Percentiles rank a stretch among this genome's conserved stretches.
These are phyloP conservation scores for Cytidiella melzeri DNA, from an alignment of 768 basidiomycete genomes.

Conservation along the genomic window DNA sequence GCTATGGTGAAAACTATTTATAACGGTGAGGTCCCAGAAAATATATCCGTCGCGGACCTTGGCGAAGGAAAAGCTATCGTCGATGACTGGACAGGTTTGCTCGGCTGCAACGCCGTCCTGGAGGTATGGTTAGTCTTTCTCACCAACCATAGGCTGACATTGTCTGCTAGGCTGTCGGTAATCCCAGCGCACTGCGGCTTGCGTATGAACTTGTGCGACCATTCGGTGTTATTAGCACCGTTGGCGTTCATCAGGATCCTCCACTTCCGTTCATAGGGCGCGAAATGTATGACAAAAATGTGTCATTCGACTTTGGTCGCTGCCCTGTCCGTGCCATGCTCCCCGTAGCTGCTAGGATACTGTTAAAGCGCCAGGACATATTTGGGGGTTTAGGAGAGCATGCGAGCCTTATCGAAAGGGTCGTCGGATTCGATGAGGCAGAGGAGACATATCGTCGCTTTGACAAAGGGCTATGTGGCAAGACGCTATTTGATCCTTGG, in stretches of 20 bases:
- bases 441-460: conserved; percentile 56
- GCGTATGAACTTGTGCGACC: conserved; percentile 68
- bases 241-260: conserved; percentile 60
- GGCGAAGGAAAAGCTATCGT: conserved; percentile 47
- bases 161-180: conserved; percentile 56
- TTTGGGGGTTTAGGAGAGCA: conserved; percentile 65
- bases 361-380: conserved; percentile 65
- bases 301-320: conserved; percentile 75
- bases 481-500: conserved; percentile 77
- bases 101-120: conserved; percentile 60
- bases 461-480: conserved; percentile 67
- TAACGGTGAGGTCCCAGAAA: conserved; percentile 37
- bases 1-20: conserved; percentile 50
- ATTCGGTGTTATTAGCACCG: conserved; percentile 70
- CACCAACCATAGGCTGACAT: background rate
- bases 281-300: conserved; percentile 69
- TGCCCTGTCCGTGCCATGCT: conserved; percentile 79
- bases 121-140: conserved; percentile 44
- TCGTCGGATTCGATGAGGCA: conserved; percentile 57
- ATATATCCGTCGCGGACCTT: conserved; percentile 45
- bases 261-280: conserved; percentile 49
- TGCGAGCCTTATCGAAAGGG: conserved; percentile 57
- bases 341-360: conserved; percentile 59
- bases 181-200: conserved; percentile 53
- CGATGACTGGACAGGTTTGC: conserved; percentile 43